phyloP scores from a whole-genome alignment of 805 yeast species.

The Pichia phayaonensis region DNA sequence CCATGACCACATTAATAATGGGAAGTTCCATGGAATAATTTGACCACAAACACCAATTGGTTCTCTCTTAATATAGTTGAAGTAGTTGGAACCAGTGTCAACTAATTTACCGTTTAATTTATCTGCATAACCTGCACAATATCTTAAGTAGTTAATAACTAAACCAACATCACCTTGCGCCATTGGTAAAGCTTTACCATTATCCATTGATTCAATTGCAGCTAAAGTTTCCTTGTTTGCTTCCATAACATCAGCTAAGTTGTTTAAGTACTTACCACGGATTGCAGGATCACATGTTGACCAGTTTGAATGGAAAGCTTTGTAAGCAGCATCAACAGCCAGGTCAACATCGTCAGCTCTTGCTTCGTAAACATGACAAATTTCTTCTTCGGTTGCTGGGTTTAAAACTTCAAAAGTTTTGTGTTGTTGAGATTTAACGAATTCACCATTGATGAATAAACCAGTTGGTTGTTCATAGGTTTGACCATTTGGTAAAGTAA shows the following conservation, averaged over 20 bases:
- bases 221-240: conserved; percentile 65
- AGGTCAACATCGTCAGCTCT: conserved; percentile 68
- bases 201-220: conserved; percentile 76
- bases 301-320: conserved; percentile 68
- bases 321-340: conserved; percentile 81
- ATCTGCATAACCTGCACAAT: conserved; percentile 90
- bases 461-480: conserved; percentile 41
- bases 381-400: conserved; percentile 66
- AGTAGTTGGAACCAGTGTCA: conserved; percentile 67
- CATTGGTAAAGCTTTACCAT: conserved; percentile 73
- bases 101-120: conserved; percentile 70
- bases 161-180: conserved; percentile 72
- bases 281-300: conserved; percentile 57
- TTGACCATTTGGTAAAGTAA: conserved; percentile 30
- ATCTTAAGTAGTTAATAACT: conserved; percentile 62
- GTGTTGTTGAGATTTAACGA: conserved; percentile 45
- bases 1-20: conserved; percentile 90
- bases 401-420: conserved; percentile 57
- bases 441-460: conserved; percentile 57
- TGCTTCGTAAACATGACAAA: conserved; percentile 67
- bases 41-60: conserved; percentile 95
- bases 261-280: conserved; percentile 56
- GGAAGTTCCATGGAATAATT: conserved; percentile 97
- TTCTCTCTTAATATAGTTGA: conserved; percentile 76
- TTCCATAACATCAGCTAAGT: conserved; percentile 74